A percentile compares a stretch with the other conserved stretches of the same genome.
These are phyloP conservation scores for Microcera coccophila DNA, from an alignment of 2,329 filamentous ascomycete species.

Conservation along the genomic window DNA sequence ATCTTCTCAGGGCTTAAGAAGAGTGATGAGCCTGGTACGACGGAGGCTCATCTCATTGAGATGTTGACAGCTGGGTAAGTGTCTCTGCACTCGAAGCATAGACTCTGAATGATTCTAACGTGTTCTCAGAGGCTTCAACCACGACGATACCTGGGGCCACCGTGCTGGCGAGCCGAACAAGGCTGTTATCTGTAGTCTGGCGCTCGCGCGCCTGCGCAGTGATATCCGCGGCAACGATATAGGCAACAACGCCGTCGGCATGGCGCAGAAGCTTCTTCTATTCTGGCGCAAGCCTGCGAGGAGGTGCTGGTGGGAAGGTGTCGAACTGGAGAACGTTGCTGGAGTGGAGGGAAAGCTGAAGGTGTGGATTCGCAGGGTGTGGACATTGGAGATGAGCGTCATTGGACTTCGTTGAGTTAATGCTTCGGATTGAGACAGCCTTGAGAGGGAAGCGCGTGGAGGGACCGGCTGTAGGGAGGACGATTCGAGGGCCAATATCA, in stretches of 20 bases:
- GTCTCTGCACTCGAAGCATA: background rate
- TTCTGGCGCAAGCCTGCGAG: conserved; percentile 98
- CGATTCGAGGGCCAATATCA: no score
- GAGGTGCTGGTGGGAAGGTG: conserved; percentile 98
- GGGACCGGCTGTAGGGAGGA: no score
- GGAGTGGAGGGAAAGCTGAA: conserved; percentile 90
- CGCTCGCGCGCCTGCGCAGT: conserved; percentile 85
- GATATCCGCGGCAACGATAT: conserved; percentile 79
- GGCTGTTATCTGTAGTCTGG: conserved; percentile 95
- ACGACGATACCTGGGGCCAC: conserved; percentile 93
- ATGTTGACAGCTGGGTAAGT: conserved; percentile 97
- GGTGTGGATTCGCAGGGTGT: conserved; percentile 96
- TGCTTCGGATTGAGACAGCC: background rate
- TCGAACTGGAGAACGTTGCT: conserved; percentile 84
- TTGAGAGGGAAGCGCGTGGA: background rate
- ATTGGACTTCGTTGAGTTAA: conserved; percentile 67
- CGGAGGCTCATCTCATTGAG: conserved; percentile 96
- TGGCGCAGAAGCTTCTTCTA: conserved; percentile 95
- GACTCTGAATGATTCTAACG: conserved; percentile 4
- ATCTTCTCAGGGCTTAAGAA: conserved; percentile 95
- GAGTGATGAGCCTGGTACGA: conserved; percentile 93
- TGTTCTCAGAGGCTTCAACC: conserved; percentile 79
- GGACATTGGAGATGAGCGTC: conserved; percentile 98
- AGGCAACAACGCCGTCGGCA: conserved; percentile 79
- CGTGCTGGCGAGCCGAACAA: conserved; percentile 97